phyloP scores from a whole-genome alignment of 2,329 filamentous ascomycete species.

The Hirsutella minnesotensis region DNA sequence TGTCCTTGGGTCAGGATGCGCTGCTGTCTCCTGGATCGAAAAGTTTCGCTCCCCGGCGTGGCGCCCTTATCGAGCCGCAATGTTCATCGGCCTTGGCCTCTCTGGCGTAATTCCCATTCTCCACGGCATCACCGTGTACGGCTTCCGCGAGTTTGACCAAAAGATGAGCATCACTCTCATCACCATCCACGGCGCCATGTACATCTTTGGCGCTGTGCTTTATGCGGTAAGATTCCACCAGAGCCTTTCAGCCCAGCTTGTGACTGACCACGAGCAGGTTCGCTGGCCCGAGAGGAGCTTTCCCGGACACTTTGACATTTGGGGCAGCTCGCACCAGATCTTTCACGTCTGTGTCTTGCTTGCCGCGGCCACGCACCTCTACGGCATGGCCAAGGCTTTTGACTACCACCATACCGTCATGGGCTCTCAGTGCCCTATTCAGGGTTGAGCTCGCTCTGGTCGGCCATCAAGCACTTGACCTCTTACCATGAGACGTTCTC shows the following conservation, averaged over 20 bases:
- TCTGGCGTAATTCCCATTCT: conserved; percentile 75
- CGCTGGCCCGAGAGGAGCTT: conserved; percentile 72
- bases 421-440: conserved; percentile 35
- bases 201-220: conserved; percentile 73
- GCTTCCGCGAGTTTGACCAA: conserved; percentile 50
- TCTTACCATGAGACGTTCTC: conserved; percentile 13
- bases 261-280: conserved; percentile 28
- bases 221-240: conserved; percentile 55
- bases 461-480: conserved; percentile 1
- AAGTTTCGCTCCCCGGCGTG: conserved; percentile 73
- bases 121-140: conserved; percentile 61
- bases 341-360: conserved; percentile 85
- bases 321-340: conserved; percentile 89
- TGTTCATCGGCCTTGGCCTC: conserved; percentile 82
- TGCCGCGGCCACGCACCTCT: conserved; percentile 71
- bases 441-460: conserved; percentile 2
- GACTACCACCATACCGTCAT: conserved; percentile 63
- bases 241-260: neutral
- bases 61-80: conserved; percentile 72
- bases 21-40: conserved; percentile 65
- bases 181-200: conserved; percentile 66
- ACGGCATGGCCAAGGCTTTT: conserved; percentile 72
- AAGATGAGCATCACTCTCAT: conserved; percentile 76
- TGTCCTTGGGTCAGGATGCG: conserved; percentile 63
- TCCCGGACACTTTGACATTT: conserved; percentile 77